Percentiles rank a stretch among this genome's conserved stretches.
Evolutionary conservation across 139 green algal species (phyloP).

Genomic region (Pycnococcus provasolii): DNA sequence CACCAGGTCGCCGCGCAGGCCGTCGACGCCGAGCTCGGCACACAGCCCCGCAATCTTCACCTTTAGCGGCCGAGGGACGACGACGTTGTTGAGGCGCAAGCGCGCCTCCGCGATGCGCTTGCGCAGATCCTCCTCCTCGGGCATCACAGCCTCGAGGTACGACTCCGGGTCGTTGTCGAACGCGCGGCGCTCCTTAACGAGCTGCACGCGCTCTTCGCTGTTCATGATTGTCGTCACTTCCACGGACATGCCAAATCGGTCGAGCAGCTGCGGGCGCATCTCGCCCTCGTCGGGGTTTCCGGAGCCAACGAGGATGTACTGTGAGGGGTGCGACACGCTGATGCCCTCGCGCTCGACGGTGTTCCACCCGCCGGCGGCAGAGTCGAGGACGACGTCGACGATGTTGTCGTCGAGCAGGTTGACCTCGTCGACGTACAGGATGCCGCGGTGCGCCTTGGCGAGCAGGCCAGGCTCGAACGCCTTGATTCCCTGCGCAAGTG

Average conservation of each 20-base stretch:
- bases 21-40: constrained; percentile 75
- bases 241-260: constrained; percentile 81
- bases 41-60: constrained; percentile 69
- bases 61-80: not conserved
- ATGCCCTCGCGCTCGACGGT: constrained; percentile 94
- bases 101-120: constrained; percentile 48
- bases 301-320: constrained; percentile 87
- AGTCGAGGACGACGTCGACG: constrained; percentile 75
- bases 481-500: constrained; percentile 67
- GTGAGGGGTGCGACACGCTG: constrained; percentile 74
- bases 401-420: constrained; percentile 71
- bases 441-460: constrained; percentile 70
- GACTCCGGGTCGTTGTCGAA: constrained; percentile 68
- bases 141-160: not conserved
- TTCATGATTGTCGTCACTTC: constrained; percentile 60
- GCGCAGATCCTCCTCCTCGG: constrained; percentile 8
- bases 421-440: constrained; percentile 83
- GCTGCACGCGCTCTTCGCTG: constrained; percentile 50
- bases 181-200: constrained; percentile 76
- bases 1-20: constrained; percentile 83
- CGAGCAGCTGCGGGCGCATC: constrained; percentile 87
- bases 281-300: constrained; percentile 78
- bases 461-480: constrained; percentile 49
- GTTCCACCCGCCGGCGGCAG: constrained; percentile 61
- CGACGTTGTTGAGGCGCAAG: not conserved